Evolutionary conservation across 148 eudicot genomes (phyloP).

Genomic region (Heliamphora exappendiculata): DNA sequence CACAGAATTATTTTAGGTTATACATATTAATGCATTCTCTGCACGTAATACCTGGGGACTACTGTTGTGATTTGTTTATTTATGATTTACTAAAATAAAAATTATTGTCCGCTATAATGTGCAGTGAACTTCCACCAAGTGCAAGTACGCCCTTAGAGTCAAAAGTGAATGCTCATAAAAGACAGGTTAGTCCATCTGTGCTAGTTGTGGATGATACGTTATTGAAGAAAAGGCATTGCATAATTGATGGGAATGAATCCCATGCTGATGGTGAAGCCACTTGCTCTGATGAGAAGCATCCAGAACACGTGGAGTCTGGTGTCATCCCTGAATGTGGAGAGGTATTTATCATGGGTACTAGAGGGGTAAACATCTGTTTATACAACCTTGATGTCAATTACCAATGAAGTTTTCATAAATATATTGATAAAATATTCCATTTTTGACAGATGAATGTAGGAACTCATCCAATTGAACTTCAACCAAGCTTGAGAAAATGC

Average conservation of each 20-base stretch:
- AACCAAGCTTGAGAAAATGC: conserved; percentile 65
- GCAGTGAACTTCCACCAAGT: conserved; percentile 40
- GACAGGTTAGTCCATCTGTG: conserved; percentile 52
- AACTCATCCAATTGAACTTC: conserved; percentile 20
- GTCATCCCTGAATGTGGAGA: conserved; percentile 24
- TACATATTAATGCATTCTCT: background rate
- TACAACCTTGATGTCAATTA: background rate
- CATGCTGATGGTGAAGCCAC: conserved; percentile 20
- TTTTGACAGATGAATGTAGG: conserved; percentile 33
- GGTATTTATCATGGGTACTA: conserved; percentile 19
- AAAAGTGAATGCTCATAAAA: conserved; percentile 37
- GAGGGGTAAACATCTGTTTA: conserved; percentile 27
- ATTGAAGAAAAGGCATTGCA: conserved; percentile 50
- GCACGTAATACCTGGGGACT: background rate
- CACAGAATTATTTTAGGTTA: background rate
- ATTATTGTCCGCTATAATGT: conserved; percentile 3
- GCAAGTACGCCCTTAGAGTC: conserved; percentile 26
- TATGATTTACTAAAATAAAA: background rate
- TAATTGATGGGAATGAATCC: conserved; percentile 19
- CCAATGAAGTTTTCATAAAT: background rate
- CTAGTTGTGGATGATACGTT: conserved; percentile 38
- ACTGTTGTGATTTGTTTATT: background rate
- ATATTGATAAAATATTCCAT: background rate
- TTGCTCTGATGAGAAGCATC: conserved; percentile 19
- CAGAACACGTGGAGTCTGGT: conserved; percentile 14